Percentiles rank a stretch among this genome's conserved stretches.
These are phyloP conservation scores for Colletotrichum tropicicola DNA, from an alignment of 2,329 filamentous ascomycete species.

Conservation along the genomic window DNA sequence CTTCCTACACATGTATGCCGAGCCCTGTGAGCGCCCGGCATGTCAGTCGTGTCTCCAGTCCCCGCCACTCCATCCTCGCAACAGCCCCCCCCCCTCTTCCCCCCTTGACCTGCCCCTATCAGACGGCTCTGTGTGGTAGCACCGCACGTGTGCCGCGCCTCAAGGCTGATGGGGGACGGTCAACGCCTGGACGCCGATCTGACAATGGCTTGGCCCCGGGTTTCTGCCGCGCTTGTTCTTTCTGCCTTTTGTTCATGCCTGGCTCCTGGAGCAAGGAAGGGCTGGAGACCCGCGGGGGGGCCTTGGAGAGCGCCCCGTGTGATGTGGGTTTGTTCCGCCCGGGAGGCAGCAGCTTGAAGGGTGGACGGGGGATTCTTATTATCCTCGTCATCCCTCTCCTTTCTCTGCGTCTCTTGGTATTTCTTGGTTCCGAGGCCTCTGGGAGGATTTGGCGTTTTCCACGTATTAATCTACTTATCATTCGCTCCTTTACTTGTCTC, in stretches of 20 bases:
- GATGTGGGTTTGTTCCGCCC: conserved; percentile 20
- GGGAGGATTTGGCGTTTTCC: conserved; percentile 2
- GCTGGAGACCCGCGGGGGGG: not conserved
- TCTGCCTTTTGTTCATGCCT: not conserved
- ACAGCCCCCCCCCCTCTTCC: conserved; percentile 10
- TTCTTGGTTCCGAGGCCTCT: not conserved
- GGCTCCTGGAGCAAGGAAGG: too few relatives aligned
- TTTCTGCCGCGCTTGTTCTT: too few relatives aligned
- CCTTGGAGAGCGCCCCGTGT: not conserved
- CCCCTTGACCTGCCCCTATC: not conserved
- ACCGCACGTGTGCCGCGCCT: not conserved
- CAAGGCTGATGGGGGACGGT: conserved; percentile 14
- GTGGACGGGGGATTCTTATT: conserved; percentile 4
- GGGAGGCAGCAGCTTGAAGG: not conserved
- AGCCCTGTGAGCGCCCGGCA: conserved; percentile 7
- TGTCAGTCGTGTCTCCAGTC: conserved; percentile 26
- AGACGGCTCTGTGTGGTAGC: conserved; percentile 20
- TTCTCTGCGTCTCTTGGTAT: too few relatives aligned
- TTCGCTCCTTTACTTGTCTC: not conserved
- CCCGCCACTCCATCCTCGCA: conserved; percentile 4
- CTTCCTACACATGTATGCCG: not conserved
- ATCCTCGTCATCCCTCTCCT: conserved; percentile 8
- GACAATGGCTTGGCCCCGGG: conserved; percentile 21
- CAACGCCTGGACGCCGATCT: conserved; percentile 16
- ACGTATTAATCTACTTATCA: not conserved